Evolutionary conservation across 768 basidiomycete genomes (phyloP).

Genomic region (Russula sp.): DNA sequence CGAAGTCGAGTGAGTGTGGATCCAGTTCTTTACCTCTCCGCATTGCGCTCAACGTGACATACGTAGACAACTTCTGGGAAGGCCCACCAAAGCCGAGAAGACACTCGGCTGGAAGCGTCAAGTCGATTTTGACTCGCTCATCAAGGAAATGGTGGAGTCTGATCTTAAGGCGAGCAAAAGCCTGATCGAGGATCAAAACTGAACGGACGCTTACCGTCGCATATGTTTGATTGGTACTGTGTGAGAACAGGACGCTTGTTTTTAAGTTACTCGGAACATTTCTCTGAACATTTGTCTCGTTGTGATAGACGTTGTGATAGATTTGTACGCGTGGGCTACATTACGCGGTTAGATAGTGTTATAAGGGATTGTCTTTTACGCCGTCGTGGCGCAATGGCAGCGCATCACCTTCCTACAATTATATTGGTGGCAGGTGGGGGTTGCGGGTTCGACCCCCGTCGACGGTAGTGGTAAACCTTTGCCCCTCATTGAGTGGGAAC

Average conservation of each 20-base stretch:
- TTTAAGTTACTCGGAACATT: background rate
- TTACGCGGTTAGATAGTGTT: background rate
- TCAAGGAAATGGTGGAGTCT: constrained; percentile 87
- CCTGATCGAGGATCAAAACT: constrained; percentile 85
- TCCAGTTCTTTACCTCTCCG: constrained; percentile 6
- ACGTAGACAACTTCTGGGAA: constrained; percentile 73
- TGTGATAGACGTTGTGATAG: background rate
- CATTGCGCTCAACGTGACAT: background rate
- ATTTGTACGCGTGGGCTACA: background rate
- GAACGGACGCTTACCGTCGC: constrained; percentile 10
- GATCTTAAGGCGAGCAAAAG: constrained; percentile 72
- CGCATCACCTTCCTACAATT: constrained; percentile 38
- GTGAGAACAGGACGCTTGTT: background rate
- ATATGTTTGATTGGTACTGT: background rate
- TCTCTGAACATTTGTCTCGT: background rate
- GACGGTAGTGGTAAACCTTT: constrained; percentile 36
- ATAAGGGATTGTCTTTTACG: constrained; percentile 9
- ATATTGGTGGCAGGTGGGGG: constrained; percentile 34
- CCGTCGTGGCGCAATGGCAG: constrained; percentile 40
- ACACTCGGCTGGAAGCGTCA: constrained; percentile 88
- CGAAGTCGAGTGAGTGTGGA: constrained; percentile 79
- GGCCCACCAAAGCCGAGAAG: constrained; percentile 87
- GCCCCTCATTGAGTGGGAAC: background rate
- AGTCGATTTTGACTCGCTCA: constrained; percentile 78
- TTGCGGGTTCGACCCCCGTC: constrained; percentile 40